A percentile compares a stretch with the other conserved stretches of the same genome.
phyloP scores from a whole-genome alignment of 106 monocot genomes.

The Vanilla planifolia region DNA sequence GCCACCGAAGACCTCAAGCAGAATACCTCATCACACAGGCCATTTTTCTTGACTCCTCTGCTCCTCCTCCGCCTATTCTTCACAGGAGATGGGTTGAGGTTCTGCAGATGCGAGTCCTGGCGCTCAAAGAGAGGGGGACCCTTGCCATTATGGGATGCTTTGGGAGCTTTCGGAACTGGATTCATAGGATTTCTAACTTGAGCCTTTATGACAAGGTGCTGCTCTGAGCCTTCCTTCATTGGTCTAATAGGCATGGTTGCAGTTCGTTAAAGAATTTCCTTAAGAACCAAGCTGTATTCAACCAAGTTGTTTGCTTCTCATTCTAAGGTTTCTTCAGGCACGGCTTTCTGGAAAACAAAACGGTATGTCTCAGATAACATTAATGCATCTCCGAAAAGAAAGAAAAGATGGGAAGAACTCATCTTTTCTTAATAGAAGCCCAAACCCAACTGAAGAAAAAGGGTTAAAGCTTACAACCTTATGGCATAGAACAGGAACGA shows the following conservation, averaged over 20 bases:
- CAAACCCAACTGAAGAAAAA: neutral
- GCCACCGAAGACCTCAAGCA: neutral
- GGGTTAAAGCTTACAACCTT: neutral
- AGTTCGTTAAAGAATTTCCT: neutral
- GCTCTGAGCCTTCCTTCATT: conserved; percentile 33
- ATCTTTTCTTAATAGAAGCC: conserved; percentile 3
- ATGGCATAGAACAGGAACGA: neutral
- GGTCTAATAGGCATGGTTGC: conserved; percentile 37
- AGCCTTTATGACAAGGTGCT: conserved; percentile 34
- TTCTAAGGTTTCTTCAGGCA: neutral
- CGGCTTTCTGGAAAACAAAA: no score
- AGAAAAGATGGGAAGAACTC: neutral
- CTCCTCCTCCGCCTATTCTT: conserved; percentile 22
- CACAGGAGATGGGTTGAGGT: conserved; percentile 1
- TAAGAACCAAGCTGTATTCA: neutral
- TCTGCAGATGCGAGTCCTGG: neutral
- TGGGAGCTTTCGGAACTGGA: conserved; percentile 12
- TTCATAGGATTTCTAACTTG: conserved; percentile 9
- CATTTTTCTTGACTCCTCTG: conserved; percentile 15
- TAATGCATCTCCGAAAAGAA: conserved; percentile 1
- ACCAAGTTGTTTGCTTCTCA: neutral
- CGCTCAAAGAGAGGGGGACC: conserved; percentile 16
- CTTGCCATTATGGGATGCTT: conserved; percentile 16
- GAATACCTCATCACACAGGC: conserved; percentile 4
- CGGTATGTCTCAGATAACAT: no score